Percentiles rank a stretch among this genome's conserved stretches.
These are phyloP conservation scores for Fusarium sp. DNA, from an alignment of 2,329 filamentous ascomycete species.

Conservation along the genomic window DNA sequence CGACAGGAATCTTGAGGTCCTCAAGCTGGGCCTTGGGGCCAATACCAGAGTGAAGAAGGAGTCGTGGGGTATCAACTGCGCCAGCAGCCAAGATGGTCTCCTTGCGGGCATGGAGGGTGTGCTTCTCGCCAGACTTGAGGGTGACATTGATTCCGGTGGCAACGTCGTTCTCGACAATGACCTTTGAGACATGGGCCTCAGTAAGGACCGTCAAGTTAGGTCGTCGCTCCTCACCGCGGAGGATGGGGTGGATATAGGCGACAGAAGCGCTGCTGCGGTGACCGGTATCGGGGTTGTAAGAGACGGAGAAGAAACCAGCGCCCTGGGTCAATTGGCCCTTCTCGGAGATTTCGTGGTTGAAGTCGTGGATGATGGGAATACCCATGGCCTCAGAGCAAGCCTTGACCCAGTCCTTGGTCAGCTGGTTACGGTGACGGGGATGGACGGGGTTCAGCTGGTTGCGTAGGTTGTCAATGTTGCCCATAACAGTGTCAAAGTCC, in stretches of 20 bases:
- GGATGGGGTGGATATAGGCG: slow-evolving; percentile 92
- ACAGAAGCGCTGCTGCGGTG: slow-evolving; percentile 87
- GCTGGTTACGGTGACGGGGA: slow-evolving; percentile 85
- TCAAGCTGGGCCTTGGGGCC: slow-evolving; percentile 67
- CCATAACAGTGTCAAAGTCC: slow-evolving; percentile 87
- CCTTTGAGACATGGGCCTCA: slow-evolving; percentile 86
- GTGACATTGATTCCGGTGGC: slow-evolving; percentile 81
- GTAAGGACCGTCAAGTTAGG: slow-evolving; percentile 89
- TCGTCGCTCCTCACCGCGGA: slow-evolving; percentile 83
- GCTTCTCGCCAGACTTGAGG: slow-evolving; percentile 64
- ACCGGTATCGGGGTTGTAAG: slow-evolving; percentile 91
- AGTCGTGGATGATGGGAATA: slow-evolving; percentile 86
- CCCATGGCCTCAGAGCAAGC: slow-evolving; percentile 82
- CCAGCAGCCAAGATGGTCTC: slow-evolving; percentile 87
- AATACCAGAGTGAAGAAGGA: slow-evolving; percentile 69
- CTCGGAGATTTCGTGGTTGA: slow-evolving; percentile 84
- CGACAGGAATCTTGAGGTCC: slow-evolving; percentile 66
- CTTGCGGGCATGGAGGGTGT: slow-evolving; percentile 72
- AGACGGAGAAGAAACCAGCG: slow-evolving; percentile 90
- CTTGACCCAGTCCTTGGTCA: slow-evolving; percentile 90
- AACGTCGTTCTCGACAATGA: slow-evolving; percentile 77
- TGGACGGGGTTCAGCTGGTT: slow-evolving; percentile 94
- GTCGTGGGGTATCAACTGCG: slow-evolving; percentile 82
- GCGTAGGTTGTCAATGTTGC: slow-evolving; percentile 83
- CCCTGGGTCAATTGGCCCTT: slow-evolving; percentile 79